Evolutionary conservation across 257 asterid genomes (phyloP).

Genomic region (Rubia yunnanensis): DNA sequence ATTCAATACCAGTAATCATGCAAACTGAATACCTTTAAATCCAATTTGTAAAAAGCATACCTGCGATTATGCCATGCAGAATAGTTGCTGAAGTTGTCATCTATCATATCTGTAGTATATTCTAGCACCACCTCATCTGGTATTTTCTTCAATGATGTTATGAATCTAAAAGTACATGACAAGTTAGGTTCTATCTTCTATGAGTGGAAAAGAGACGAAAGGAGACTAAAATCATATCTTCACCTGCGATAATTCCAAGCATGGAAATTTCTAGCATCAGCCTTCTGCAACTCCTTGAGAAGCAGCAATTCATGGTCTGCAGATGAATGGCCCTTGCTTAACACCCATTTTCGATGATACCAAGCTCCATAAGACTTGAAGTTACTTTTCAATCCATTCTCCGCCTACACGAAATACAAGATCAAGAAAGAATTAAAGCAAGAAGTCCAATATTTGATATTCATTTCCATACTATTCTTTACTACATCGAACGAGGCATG

Average conservation of each 20-base stretch:
- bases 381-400: constrained; percentile 71
- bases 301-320: constrained; percentile 63
- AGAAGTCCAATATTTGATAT: not conserved
- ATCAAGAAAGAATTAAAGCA: not conserved
- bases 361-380: constrained; percentile 95
- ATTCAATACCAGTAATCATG: not conserved
- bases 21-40: not conserved
- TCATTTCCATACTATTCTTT: not conserved
- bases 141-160: constrained; percentile 55
- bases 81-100: constrained; percentile 85
- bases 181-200: constrained; percentile 14
- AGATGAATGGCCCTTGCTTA: constrained; percentile 82
- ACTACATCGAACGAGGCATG: not conserved
- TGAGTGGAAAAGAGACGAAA: constrained; percentile 9
- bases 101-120: constrained; percentile 70
- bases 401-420: constrained; percentile 47
- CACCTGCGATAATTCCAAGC: constrained; percentile 98
- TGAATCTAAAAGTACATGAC: constrained; percentile 40
- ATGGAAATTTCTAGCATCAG: constrained; percentile 79
- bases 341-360: constrained; percentile 95
- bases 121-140: constrained; percentile 72
- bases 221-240: constrained; percentile 10
- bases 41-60: constrained; percentile 22
- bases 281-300: constrained; percentile 66
- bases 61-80: constrained; percentile 99